Percentiles rank a stretch among this genome's conserved stretches.
phyloP scores from a whole-genome alignment of 257 asterid species.

The Cinchona pubescens region DNA sequence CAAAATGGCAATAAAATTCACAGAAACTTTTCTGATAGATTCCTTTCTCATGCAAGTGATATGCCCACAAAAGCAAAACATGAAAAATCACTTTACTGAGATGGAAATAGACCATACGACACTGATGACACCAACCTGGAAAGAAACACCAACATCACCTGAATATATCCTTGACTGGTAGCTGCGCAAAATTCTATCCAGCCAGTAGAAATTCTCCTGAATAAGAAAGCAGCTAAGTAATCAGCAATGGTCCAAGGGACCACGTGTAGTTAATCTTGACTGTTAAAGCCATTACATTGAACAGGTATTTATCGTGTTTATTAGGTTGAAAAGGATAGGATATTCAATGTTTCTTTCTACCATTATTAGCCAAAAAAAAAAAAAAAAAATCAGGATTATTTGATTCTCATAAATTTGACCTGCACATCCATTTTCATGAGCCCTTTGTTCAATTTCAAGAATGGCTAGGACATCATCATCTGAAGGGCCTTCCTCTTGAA shows the following conservation, averaged over 20 bases:
- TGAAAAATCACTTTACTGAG: not conserved
- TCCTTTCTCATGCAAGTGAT: not conserved
- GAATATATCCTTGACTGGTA: constrained; percentile 89
- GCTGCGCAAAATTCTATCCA: constrained; percentile 83
- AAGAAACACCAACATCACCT: constrained; percentile 73
- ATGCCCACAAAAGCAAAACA: not conserved
- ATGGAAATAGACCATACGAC: not conserved
- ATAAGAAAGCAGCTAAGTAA: constrained; percentile 20
- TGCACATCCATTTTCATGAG: constrained; percentile 94
- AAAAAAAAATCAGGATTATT: not conserved
- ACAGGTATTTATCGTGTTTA: not conserved
- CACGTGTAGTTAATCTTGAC: not conserved
- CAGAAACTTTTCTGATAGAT: not conserved
- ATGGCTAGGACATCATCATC: constrained; percentile 60
- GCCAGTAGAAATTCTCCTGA: constrained; percentile 91
- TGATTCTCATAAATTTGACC: constrained; percentile 42
- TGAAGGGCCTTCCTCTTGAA: constrained; percentile 84
- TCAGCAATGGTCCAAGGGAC: constrained; percentile 22
- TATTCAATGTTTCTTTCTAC: not conserved
- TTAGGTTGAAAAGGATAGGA: not conserved
- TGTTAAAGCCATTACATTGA: not conserved
- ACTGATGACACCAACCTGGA: constrained; percentile 45
- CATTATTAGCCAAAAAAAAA: not conserved
- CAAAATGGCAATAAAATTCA: not conserved
- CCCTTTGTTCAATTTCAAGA: constrained; percentile 92